These are phyloP conservation scores for Populus deltoides DNA, from an alignment of 345 rosid genomes.

Conservation along the genomic window DNA sequence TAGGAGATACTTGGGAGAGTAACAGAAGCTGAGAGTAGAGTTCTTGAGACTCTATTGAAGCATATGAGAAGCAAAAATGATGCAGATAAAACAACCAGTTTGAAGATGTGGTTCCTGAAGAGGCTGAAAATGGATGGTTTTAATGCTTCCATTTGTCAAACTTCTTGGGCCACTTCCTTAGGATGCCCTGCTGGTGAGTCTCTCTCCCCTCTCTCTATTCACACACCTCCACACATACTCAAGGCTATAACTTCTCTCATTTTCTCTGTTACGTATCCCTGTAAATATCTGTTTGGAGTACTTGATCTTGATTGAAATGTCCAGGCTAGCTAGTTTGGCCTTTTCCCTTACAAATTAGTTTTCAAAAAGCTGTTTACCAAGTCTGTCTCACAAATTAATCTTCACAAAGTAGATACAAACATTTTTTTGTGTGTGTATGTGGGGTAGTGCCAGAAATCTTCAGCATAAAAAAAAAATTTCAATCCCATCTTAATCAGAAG, in stretches of 20 bases:
- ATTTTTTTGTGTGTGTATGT: not conserved
- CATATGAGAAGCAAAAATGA: conserved; percentile 34
- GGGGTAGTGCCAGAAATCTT: not conserved
- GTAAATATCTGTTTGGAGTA: not conserved
- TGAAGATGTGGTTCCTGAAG: conserved; percentile 41
- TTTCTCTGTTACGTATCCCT: not conserved
- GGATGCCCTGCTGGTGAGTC: conserved; percentile 49
- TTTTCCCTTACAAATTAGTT: not conserved
- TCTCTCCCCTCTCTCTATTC: not conserved
- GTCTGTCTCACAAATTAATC: not conserved
- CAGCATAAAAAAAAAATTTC: not conserved
- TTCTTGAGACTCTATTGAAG: conserved; percentile 32
- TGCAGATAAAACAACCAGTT: conserved; percentile 14
- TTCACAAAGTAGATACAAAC: not conserved
- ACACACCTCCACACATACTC: not conserved
- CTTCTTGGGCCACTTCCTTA: conserved; percentile 45
- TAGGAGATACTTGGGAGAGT: conserved; percentile 40
- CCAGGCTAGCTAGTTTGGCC: not conserved
- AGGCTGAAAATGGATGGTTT: conserved; percentile 47
- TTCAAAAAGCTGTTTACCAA: not conserved
- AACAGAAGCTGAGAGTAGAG: conserved; percentile 32
- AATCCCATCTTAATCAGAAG: not conserved
- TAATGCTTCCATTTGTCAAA: conserved; percentile 44
- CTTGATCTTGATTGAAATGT: not conserved
- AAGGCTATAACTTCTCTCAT: not conserved